Evolutionary conservation across 345 rosid genomes (phyloP).

Genomic region (Linum lewisii): DNA sequence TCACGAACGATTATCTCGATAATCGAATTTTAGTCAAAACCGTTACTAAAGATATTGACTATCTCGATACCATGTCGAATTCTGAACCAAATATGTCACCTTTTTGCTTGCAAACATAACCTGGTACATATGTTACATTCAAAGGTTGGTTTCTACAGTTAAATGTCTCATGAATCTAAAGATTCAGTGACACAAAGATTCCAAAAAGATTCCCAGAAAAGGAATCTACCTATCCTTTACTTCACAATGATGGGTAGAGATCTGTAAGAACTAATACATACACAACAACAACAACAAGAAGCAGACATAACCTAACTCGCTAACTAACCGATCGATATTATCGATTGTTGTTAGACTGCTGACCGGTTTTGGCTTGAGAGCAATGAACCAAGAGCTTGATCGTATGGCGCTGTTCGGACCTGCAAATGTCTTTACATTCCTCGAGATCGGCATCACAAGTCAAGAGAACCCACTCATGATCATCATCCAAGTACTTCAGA

Average conservation of each 20-base stretch:
- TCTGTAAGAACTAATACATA: background rate
- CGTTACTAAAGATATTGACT: too few relatives aligned
- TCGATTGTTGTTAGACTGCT: background rate
- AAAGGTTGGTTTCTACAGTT: too few relatives aligned
- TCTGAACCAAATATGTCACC: too few relatives aligned
- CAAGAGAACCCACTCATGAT: conserved; percentile 4
- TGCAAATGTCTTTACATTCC: conserved; percentile 7
- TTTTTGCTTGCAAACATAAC: too few relatives aligned
- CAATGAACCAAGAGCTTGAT: background rate
- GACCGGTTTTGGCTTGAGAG: background rate
- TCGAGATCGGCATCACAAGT: conserved; percentile 9
- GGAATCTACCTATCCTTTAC: background rate
- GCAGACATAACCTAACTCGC: background rate
- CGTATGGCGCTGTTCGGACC: background rate
- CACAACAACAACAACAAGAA: background rate
- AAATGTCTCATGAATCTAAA: too few relatives aligned
- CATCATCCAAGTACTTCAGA: conserved; percentile 7
- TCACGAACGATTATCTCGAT: too few relatives aligned
- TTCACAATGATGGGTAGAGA: background rate
- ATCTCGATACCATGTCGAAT: too few relatives aligned
- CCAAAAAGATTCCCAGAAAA: background rate
- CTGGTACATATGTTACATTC: too few relatives aligned
- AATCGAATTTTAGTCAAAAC: too few relatives aligned
- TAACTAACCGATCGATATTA: background rate
- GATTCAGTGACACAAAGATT: too few relatives aligned